Base-by-base conservation (phyloP, 768 basidiomycete genomes). In the Suillus alpinus region DNA sequence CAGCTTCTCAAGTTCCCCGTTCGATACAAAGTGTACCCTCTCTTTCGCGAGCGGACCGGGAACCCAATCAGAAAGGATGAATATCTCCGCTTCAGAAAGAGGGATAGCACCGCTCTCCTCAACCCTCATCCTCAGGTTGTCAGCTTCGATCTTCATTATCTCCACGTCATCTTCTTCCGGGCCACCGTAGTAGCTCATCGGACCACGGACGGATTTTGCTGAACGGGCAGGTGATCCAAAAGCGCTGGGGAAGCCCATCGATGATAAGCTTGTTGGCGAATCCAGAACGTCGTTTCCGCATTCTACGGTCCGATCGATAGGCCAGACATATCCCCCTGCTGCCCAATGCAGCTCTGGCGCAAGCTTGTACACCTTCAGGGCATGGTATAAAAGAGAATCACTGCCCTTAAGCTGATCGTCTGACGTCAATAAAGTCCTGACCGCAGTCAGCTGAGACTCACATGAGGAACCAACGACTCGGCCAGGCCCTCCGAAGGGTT, bases 321-420 rank as follows among this genome's bases (percentile, higher is more conserved):
- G 86, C 91, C 92, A 93, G 62, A 93, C 79, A 70, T 88, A 92
- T 20, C 90, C 90, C 2, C 90, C 91, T 36, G 92, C 91, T 18
- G 86, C 85, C 87, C 89, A 93, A 61, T 88, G 88, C 1, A 93
- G 80, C 62, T 88, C 88, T 0, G 89, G 88, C 1, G 76, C 72
- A 50, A 93, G 83, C 62, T 91, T 91, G 78, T 86, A 91, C 41
- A 87, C 72, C 71, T 89, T 91, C 69, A 92, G 75, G 3, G 90
- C 87, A 56, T 90, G 88, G 70, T 90, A 91, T 8, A 93, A 73
- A 36, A 91, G 71, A 4, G 87, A 85, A 67, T 93, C 91, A 23
- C 86, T 86, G 39, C 88, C 90, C 75, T 89, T 91, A 52, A 93
- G 73, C 91, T 93, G 67, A 43, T 29, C 13, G 14, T 14, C 7